Evolutionary conservation across 495 filamentous ascomycete species (phyloP).

Genomic region (Penicillium ochrochloron): DNA sequence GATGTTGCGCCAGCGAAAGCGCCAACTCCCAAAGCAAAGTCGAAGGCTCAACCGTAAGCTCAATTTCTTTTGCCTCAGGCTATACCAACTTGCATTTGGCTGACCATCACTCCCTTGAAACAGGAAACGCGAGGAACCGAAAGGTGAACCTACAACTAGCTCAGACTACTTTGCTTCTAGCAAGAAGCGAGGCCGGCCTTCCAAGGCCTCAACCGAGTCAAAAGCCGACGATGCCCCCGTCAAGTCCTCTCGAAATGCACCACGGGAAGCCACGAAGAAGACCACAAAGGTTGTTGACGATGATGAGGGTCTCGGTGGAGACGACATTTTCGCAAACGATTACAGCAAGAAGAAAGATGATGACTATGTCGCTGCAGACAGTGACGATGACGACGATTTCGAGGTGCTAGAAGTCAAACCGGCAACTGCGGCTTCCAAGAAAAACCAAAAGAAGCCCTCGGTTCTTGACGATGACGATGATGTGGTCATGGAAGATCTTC

Average conservation of each 20-base stretch:
- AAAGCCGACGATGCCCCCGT: slow-evolving; percentile 22
- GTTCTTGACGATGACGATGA: slow-evolving; percentile 51
- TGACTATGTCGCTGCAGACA: slow-evolving; percentile 69
- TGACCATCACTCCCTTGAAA: slow-evolving; percentile 6
- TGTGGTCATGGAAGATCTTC: slow-evolving; percentile 52
- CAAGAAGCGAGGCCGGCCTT: slow-evolving; percentile 51
- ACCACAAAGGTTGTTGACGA: slow-evolving; percentile 48
- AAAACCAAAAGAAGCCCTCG: slow-evolving; percentile 51
- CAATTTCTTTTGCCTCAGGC: not conserved
- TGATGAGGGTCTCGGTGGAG: slow-evolving; percentile 67
- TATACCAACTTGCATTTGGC: not conserved
- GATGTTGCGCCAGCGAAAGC: slow-evolving; percentile 40
- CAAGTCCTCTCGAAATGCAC: slow-evolving; percentile 32
- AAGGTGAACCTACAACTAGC: slow-evolving; percentile 59
- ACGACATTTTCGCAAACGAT: slow-evolving; percentile 74
- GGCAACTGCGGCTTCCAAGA: slow-evolving; percentile 32
- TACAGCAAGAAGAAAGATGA: slow-evolving; percentile 70
- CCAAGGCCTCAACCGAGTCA: slow-evolving; percentile 32
- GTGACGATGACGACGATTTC: slow-evolving; percentile 52
- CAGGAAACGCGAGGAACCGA: slow-evolving; percentile 50
- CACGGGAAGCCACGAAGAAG: slow-evolving; percentile 40
- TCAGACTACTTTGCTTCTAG: slow-evolving; percentile 66
- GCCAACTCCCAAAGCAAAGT: slow-evolving; percentile 49
- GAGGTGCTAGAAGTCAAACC: slow-evolving; percentile 46
- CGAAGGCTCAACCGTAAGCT: slow-evolving; percentile 47